Conservation (phyloP, 257 asterid species). For the Linderniella brevidens region DNA sequence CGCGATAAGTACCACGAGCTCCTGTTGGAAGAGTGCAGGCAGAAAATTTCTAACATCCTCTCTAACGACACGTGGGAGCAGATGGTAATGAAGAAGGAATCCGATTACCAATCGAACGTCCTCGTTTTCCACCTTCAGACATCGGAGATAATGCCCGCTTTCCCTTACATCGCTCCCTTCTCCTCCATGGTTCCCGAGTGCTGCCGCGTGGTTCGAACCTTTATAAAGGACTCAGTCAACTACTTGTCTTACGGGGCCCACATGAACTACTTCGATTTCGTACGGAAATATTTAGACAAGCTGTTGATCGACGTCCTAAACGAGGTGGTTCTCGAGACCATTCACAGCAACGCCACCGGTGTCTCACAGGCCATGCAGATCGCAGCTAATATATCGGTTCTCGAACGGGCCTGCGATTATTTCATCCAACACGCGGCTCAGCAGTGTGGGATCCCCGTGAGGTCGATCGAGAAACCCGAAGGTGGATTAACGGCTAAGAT, state of each 20-base stretch:
- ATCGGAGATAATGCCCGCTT: constrained; percentile 87
- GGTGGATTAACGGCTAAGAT: constrained; percentile 38
- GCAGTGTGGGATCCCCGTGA: constrained; percentile 82
- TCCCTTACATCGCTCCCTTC: constrained; percentile 89
- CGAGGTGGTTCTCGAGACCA: constrained; percentile 62
- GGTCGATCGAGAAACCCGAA: constrained; percentile 82
- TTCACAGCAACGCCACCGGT: constrained; percentile 48
- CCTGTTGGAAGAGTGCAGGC: constrained; percentile 75
- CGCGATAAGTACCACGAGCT: constrained; percentile 93
- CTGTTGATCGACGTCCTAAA: constrained; percentile 78
- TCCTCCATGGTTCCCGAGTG: constrained; percentile 92
- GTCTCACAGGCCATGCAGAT: constrained; percentile 94
- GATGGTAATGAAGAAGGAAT: constrained; percentile 97
- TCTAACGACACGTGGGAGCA: constrained; percentile 91
- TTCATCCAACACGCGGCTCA: constrained; percentile 96
- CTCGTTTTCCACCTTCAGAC: constrained; percentile 88
- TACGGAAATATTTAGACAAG: constrained; percentile 82
- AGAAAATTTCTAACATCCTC: constrained; percentile 76
- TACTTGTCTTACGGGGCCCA: constrained; percentile 94
- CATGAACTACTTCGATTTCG: constrained; percentile 78
- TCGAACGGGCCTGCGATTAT: constrained; percentile 95
- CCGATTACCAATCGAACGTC: constrained; percentile 85
- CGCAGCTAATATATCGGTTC: constrained; percentile 96
- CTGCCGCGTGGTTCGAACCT: constrained; percentile 88
- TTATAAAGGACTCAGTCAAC: constrained; percentile 87